Percentiles rank a stretch among this genome's conserved stretches.
These are phyloP conservation scores for Paramecium primaurelia DNA, from an alignment of 73 alveolate genomes.

Conservation along the genomic window DNA sequence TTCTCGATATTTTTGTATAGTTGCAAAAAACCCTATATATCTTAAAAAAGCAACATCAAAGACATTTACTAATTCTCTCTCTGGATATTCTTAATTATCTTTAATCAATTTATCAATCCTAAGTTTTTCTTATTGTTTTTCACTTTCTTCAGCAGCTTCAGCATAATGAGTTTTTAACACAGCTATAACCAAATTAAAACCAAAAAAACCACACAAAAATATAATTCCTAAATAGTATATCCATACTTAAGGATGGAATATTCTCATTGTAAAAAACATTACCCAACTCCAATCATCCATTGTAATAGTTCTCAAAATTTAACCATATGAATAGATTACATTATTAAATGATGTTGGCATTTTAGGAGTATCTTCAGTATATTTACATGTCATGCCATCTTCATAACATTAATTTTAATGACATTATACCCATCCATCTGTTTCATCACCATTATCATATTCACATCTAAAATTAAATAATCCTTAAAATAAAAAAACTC, in stretches of 20 bases:
- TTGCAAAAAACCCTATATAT: neutral
- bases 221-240: neutral
- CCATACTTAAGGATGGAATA: neutral
- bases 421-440: constrained; percentile 20
- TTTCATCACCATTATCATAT: neutral
- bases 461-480: constrained; percentile 14
- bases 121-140: neutral
- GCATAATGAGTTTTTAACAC: neutral
- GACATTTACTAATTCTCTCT: neutral
- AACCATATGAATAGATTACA: neutral
- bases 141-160: neutral
- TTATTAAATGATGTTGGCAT: neutral
- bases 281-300: constrained; percentile 44
- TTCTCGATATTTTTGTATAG: neutral
- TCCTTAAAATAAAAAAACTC: neutral
- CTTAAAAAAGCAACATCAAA: neutral
- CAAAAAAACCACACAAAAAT: constrained; percentile 9
- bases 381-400: neutral
- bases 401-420: neutral
- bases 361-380: neutral
- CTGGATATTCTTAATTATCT: neutral
- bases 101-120: neutral
- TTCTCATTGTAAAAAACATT: constrained; percentile 9
- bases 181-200: constrained; percentile 5
- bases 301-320: neutral